These are phyloP conservation scores for Striga asiatica DNA, from an alignment of 257 asterid genomes.

Conservation along the genomic window DNA sequence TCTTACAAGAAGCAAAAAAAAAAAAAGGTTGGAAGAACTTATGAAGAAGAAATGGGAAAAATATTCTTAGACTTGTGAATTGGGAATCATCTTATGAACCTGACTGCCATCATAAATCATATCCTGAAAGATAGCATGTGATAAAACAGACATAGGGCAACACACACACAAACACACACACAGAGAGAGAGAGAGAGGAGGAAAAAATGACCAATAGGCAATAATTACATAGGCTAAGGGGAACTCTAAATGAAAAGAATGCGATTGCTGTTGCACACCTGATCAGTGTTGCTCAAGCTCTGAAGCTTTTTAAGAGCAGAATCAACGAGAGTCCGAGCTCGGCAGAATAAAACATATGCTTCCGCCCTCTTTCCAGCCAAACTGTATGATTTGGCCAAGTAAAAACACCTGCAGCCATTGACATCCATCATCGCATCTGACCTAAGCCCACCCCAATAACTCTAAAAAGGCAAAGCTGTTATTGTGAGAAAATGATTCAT, in stretches of 20 bases:
- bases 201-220: too few species aligned
- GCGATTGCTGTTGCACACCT: conserved; percentile 31
- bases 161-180: too few species aligned
- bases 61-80: not conserved
- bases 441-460: conserved; percentile 2
- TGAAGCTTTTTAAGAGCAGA: conserved; percentile 51
- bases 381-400: conserved; percentile 92
- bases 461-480: conserved; percentile 1
- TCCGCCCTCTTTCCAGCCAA: conserved; percentile 87
- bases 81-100: not conserved
- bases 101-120: not conserved
- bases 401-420: conserved; percentile 70
- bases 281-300: conserved; percentile 36
- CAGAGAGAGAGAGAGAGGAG: too few species aligned
- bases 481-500: not conserved
- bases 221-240: too few species aligned
- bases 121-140: not conserved
- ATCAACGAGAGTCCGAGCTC: conserved; percentile 60
- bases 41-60: conserved; percentile 5
- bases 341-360: conserved; percentile 71
- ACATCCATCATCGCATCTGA: conserved; percentile 9
- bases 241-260: conserved; percentile 2
- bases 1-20: not conserved
- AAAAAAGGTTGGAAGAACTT: not conserved
- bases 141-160: not conserved